Conservation (phyloP, 2,329 filamentous ascomycete genomes). For the Diaporthe aspalathi region DNA sequence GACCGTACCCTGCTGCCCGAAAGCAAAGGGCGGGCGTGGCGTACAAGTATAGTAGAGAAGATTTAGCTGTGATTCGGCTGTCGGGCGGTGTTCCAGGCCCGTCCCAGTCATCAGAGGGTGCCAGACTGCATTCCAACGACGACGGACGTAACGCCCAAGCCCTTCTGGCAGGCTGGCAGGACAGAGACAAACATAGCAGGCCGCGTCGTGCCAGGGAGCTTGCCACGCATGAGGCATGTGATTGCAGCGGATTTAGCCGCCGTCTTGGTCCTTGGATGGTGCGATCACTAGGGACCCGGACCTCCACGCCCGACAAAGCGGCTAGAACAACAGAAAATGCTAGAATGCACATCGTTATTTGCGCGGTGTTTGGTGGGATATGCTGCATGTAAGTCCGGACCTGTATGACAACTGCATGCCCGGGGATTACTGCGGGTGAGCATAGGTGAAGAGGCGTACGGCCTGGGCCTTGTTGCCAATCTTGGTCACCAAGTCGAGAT, state of each 20-base stretch:
- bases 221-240: neutral
- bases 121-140: conserved; percentile 2
- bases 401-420: neutral
- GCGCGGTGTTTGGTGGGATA: neutral
- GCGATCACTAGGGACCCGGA: neutral
- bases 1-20: neutral
- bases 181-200: neutral
- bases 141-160: neutral
- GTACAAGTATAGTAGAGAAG: neutral
- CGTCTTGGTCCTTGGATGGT: neutral
- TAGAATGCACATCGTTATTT: neutral
- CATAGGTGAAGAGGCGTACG: neutral
- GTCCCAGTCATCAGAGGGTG: neutral
- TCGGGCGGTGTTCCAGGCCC: neutral
- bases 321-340: neutral
- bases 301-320: neutral
- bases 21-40: neutral
- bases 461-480: neutral
- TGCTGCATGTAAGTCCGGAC: neutral
- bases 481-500: neutral
- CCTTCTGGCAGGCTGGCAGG: no score
- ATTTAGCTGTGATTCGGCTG: no score
- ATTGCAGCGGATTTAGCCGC: no score
- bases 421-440: neutral
- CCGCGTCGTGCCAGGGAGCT: neutral